Evolutionary conservation across 805 yeast species (phyloP).

Genomic region (Monosporozyma servazzii): DNA sequence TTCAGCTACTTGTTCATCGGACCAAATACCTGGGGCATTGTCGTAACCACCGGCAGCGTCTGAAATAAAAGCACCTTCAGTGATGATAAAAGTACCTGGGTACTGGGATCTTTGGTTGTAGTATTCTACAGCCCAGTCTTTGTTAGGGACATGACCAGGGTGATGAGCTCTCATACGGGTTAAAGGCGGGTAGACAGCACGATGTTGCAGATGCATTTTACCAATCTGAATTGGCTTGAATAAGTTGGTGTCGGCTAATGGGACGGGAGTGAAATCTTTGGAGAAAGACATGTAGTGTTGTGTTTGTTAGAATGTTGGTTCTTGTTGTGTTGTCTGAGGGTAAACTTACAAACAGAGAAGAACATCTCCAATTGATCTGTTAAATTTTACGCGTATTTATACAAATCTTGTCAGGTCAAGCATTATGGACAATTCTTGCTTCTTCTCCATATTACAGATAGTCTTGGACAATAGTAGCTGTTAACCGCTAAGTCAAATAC

Average conservation of each 20-base stretch:
- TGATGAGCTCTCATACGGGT: slow-evolving; percentile 32
- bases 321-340: too few relatives aligned
- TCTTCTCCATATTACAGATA: too few relatives aligned
- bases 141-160: slow-evolving; percentile 32
- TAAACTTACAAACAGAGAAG: too few relatives aligned
- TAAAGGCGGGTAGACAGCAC: slow-evolving; percentile 36
- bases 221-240: slow-evolving; percentile 38
- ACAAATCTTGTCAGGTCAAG: too few relatives aligned
- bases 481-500: too few relatives aligned
- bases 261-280: slow-evolving; percentile 1
- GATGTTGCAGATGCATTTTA: slow-evolving; percentile 24
- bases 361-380: too few relatives aligned
- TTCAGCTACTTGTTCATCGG: slow-evolving; percentile 35
- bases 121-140: slow-evolving; percentile 37
- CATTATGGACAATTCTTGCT: too few relatives aligned
- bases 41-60: slow-evolving; percentile 33
- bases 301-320: too few relatives aligned
- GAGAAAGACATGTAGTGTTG: too few relatives aligned
- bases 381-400: too few relatives aligned
- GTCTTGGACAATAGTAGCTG: too few relatives aligned
- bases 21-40: slow-evolving; percentile 43
- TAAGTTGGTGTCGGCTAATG: slow-evolving; percentile 24
- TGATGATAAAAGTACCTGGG: slow-evolving; percentile 47
- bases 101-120: slow-evolving; percentile 43
- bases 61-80: slow-evolving; percentile 48